Percentiles rank a stretch among this genome's conserved stretches.
phyloP scores from a whole-genome alignment of 441 rosid genomes.

The Croton laevigatus region DNA sequence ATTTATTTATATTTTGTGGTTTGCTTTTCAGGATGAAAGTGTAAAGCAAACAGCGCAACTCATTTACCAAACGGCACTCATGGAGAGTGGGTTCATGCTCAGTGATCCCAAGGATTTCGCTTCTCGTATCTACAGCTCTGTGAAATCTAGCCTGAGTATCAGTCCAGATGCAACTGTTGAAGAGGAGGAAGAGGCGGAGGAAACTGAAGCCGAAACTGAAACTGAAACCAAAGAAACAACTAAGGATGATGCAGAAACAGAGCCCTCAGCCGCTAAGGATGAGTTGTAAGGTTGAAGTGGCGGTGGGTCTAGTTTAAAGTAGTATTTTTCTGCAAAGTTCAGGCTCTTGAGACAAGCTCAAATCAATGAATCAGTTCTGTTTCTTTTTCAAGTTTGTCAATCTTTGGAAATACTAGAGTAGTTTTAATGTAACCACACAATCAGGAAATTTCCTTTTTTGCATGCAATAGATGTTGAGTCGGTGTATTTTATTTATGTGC shows the following conservation, averaged over 20 bases:
- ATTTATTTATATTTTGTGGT: neutral
- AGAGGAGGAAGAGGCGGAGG: slow-evolving; percentile 75
- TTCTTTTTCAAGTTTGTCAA: slow-evolving; percentile 2
- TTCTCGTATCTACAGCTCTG: slow-evolving; percentile 64
- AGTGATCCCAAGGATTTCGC: slow-evolving; percentile 85
- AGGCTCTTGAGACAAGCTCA: slow-evolving; percentile 7
- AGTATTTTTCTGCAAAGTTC: neutral
- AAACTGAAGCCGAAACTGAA: slow-evolving; percentile 46
- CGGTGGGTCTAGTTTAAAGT: neutral
- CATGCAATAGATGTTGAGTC: no score
- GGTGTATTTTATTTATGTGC: no score
- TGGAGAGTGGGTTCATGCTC: slow-evolving; percentile 89
- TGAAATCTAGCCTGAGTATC: slow-evolving; percentile 69
- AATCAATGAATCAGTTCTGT: slow-evolving; percentile 16
- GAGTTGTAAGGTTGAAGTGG: slow-evolving; percentile 40
- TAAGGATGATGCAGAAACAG: slow-evolving; percentile 29
- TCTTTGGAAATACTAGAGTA: slow-evolving; percentile 12
- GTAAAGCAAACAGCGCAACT: slow-evolving; percentile 81
- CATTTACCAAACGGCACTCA: slow-evolving; percentile 83
- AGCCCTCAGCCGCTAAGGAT: slow-evolving; percentile 41
- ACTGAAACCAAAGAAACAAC: slow-evolving; percentile 33
- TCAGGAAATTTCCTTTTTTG: slow-evolving; percentile 23
- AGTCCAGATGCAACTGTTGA: slow-evolving; percentile 74
- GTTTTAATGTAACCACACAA: slow-evolving; percentile 22
- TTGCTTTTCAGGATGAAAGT: slow-evolving; percentile 50